Evolutionary conservation across 495 filamentous ascomycete species (phyloP).

Genomic region (Letharia lupina): DNA sequence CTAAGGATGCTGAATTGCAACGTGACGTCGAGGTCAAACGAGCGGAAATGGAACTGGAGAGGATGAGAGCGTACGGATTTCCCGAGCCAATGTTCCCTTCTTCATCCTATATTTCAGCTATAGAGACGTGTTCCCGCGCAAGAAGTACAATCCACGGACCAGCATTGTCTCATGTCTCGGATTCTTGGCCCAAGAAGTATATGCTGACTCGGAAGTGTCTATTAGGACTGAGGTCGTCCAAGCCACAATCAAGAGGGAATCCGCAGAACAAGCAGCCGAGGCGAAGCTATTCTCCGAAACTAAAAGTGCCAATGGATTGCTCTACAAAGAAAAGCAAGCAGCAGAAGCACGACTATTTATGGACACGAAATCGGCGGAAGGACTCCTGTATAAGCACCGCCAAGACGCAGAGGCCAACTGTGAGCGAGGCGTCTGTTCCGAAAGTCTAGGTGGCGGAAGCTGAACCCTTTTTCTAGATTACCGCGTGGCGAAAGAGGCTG

Average conservation of each 20-base stretch:
- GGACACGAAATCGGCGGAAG: constrained; percentile 44
- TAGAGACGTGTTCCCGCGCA: neutral
- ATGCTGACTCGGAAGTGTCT: neutral
- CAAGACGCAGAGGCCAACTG: constrained; percentile 22
- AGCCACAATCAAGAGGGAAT: constrained; percentile 62
- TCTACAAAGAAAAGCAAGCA: constrained; percentile 48
- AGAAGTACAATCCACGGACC: neutral
- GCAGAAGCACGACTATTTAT: constrained; percentile 47
- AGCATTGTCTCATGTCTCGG: neutral
- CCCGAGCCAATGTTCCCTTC: neutral
- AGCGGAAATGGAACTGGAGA: constrained; percentile 69
- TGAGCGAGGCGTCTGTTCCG: neutral
- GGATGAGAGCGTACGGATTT: constrained; percentile 47
- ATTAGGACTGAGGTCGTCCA: constrained; percentile 58
- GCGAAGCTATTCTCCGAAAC: constrained; percentile 41
- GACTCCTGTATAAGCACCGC: constrained; percentile 39
- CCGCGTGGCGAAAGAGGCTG: constrained; percentile 21
- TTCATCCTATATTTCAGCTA: neutral
- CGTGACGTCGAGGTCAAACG: constrained; percentile 65
- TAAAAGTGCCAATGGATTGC: constrained; percentile 49
- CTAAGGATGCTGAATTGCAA: constrained; percentile 66
- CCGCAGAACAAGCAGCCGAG: constrained; percentile 66
- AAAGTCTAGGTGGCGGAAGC: neutral
- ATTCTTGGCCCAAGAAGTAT: neutral
- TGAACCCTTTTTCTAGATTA: constrained; percentile 3